Base-by-base conservation (phyloP, 75 land plant genomes). In the Ceratopteris richardii region DNA sequence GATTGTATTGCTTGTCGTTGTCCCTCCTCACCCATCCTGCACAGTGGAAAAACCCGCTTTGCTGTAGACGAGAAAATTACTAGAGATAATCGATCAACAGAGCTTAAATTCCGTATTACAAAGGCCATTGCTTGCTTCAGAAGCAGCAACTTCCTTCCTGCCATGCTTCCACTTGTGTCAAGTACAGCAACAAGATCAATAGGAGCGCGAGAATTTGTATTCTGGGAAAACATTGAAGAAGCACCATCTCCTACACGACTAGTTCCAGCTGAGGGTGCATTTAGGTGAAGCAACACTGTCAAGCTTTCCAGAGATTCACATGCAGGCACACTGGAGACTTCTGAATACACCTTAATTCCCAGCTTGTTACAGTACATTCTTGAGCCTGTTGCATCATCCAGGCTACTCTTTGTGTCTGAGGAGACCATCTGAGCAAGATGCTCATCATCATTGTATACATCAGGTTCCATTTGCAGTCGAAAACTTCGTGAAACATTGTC, bases 51-150 rank as follows among this genome's bases (percentile, higher is more conserved):
- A 24, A 86, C 70, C 14, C 96, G 73, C 31, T 66, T 78, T 25
- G 96, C 96, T 14, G 82, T 76, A 4, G 86, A 80, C 9, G 90
- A 86, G 65, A 90, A 90, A 10, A 64, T 72, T n/a, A 87, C 80
- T 21, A 88, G 57, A 33, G 85, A 70, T 43, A 84, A 77, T 16
- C 88, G 82, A 42, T 88, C 93, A 22, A 74, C 51, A 11, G 93
- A 54, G 66, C 88, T 72, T 48, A 88, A 73, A 21, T 86, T 84
- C 39, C 75, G 66, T 27, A 88, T 68, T 22, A 88, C 80, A 44
- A 84, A 63, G 11, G 75, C 72, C 85, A 88, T 79, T 29, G 93
- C 85, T 17, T 85, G 75, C 58, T 84, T 78, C 29, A 88, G 74
- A 70, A 84, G 80, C 18, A 66, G 72, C 33, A 88, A 55, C 69